These are phyloP conservation scores for Tetracladium marchalianum DNA, from an alignment of 495 filamentous ascomycete species.

Conservation along the genomic window DNA sequence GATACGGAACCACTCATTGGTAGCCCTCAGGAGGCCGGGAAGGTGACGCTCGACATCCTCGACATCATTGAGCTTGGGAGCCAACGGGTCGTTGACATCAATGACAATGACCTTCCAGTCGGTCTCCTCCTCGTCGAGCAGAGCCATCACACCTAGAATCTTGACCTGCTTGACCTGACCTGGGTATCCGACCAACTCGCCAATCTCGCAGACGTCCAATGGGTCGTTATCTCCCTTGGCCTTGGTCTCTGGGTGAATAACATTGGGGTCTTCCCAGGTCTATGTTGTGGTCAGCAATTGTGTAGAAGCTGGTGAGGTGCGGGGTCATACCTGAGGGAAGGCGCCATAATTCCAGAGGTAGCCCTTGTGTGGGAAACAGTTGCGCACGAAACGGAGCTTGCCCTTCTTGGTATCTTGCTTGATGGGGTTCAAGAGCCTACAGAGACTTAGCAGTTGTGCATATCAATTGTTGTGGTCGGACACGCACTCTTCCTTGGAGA, in stretches of 20 bases:
- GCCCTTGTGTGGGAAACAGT: constrained; percentile 99
- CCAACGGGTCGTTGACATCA: constrained; percentile 94
- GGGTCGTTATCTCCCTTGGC: constrained; percentile 99
- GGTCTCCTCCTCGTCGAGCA: constrained; percentile 98
- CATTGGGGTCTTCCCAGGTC: constrained; percentile 99
- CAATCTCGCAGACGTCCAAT: constrained; percentile 98
- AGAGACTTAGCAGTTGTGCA: constrained; percentile 60
- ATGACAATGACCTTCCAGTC: constrained; percentile 99
- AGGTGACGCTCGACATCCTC: constrained; percentile 99
- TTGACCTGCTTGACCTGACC: constrained; percentile 99
- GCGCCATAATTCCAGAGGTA: constrained; percentile 99
- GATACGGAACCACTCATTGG: constrained; percentile 99
- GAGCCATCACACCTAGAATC: constrained; percentile 97
- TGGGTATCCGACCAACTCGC: constrained; percentile 88
- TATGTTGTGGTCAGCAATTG: constrained; percentile 27
- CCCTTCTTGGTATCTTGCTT: constrained; percentile 88
- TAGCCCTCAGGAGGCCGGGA: constrained; percentile 89
- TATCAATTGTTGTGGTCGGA: constrained; percentile 14
- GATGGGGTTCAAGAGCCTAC: constrained; percentile 88
- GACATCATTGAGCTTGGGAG: constrained; percentile 93
- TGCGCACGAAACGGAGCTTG: constrained; percentile 94
- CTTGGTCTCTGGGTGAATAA: constrained; percentile 96
- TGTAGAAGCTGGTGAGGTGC: neutral
- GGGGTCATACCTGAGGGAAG: constrained; percentile 76
- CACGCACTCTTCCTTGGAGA: constrained; percentile 15